Conservation (phyloP, 2,329 filamentous ascomycete species). For the Chaetoscypha palmicola region DNA sequence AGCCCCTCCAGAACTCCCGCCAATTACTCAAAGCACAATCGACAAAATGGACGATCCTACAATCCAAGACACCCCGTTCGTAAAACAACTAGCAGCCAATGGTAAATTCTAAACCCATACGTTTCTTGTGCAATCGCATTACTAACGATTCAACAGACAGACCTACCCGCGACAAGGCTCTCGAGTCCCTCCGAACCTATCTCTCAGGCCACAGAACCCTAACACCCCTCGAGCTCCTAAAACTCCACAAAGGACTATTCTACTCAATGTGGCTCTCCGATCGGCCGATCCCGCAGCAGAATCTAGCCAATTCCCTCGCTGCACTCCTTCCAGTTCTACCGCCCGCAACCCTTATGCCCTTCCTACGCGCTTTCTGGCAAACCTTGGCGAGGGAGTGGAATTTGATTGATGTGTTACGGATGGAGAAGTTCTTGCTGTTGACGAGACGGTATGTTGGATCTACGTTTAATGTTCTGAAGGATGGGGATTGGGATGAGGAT, state of each 20-base stretch:
- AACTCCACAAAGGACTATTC: constrained; percentile 93
- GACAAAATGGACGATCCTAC: constrained; percentile 5
- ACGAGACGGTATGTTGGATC: constrained; percentile 71
- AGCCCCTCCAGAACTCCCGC: neutral
- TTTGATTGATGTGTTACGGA: constrained; percentile 63
- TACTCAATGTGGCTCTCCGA: constrained; percentile 94
- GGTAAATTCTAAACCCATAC: constrained; percentile 23
- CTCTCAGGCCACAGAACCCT: constrained; percentile 56
- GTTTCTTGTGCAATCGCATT: neutral
- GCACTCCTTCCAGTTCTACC: constrained; percentile 57
- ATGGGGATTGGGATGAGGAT: constrained; percentile 32
- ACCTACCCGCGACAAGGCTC: constrained; percentile 67
- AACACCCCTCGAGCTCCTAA: constrained; percentile 64
- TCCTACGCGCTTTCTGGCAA: constrained; percentile 62
- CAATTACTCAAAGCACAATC: neutral
- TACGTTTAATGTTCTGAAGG: constrained; percentile 47
- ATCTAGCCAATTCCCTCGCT: constrained; percentile 71
- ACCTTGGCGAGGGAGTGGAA: constrained; percentile 65
- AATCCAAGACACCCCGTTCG: constrained; percentile 30
- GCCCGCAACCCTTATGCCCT: constrained; percentile 35
- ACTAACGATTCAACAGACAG: constrained; percentile 50
- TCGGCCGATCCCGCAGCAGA: constrained; percentile 79
- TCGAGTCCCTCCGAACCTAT: constrained; percentile 70
- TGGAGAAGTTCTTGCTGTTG: constrained; percentile 90
- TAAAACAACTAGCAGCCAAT: constrained; percentile 33